Evolutionary conservation across 768 basidiomycete genomes (phyloP).

Genomic region (Trametes cinnabarina): DNA sequence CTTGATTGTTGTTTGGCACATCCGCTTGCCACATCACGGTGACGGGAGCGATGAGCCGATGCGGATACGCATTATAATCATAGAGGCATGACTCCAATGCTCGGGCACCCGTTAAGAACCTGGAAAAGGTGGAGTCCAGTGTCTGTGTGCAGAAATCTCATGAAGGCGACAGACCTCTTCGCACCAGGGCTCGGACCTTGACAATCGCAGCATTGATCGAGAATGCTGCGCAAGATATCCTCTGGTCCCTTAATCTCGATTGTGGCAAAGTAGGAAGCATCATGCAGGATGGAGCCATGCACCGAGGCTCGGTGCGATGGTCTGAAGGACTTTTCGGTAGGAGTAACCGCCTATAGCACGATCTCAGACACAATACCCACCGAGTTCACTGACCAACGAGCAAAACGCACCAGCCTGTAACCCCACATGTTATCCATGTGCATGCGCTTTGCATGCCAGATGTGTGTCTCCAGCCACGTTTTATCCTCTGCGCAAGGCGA

Average conservation of each 20-base stretch:
- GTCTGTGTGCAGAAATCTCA: constrained; percentile 25
- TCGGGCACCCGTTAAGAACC: constrained; percentile 66
- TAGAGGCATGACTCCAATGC: constrained; percentile 69
- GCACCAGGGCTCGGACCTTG: constrained; percentile 60
- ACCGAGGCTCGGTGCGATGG: constrained; percentile 87
- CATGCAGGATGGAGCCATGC: constrained; percentile 84
- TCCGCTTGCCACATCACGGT: constrained; percentile 68
- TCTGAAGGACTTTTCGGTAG: constrained; percentile 90
- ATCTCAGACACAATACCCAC: background rate
- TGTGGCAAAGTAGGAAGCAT: constrained; percentile 80
- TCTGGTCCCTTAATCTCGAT: constrained; percentile 73
- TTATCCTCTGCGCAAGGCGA: constrained; percentile 60
- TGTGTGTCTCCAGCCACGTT: constrained; percentile 91
- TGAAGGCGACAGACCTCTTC: constrained; percentile 38
- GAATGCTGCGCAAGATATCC: constrained; percentile 45
- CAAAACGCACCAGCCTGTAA: constrained; percentile 65
- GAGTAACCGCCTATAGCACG: constrained; percentile 62
- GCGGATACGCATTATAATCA: constrained; percentile 59
- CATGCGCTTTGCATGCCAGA: constrained; percentile 98
- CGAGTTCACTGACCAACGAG: no score
- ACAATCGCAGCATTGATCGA: constrained; percentile 62
- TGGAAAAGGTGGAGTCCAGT: constrained; percentile 28
- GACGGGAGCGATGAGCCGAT: constrained; percentile 64
- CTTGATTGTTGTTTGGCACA: background rate
- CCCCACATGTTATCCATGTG: constrained; percentile 94